Evolutionary conservation across 176 grass and related monocot species (phyloP), one percentile per base, ranked within the genome.

Genomic region (Eragrostis curvula): DNA sequence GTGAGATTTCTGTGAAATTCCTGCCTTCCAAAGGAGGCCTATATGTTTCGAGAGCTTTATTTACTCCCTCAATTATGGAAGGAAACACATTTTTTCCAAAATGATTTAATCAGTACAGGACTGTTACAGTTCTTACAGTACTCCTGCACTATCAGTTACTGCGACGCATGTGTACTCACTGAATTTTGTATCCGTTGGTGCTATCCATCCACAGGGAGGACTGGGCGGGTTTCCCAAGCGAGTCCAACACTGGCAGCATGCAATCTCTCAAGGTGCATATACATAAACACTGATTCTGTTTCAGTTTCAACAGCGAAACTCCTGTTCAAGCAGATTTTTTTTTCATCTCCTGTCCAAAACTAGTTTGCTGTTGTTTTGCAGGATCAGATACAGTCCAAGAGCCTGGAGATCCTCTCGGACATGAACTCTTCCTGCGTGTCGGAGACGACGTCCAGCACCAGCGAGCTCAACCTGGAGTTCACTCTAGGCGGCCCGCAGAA

Each of bases 321-420:
- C 5, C 1, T 51, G 49, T 18, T 3, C 17, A 15, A 51, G 15
- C 10, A 49, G 16, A 20, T 53, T 17, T 6, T 17, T 3, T 53
- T 17, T 20, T 1, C 5, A 20, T 6, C 17, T 53, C 5, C 17
- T 16, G 11, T 51, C 2, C 5, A 0, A 15, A 53, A 3, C 17
- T 16, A 20, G 5, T 8, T 79, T 9, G 3, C 53, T 12, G 48
- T 84, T 28, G 10, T 30, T 12, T 51, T 78, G 66, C 76, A 84
- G 70, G 78, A 81, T 16, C 45, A 74, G 32, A 71, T 91, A 67
- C 86, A 83, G 51, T 88, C 86, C 28, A 93, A 87, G 81, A 93
- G 87, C 81, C 44, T 93, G 8, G 91, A 93, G 74, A 93, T 93
- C 46, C 69, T 87, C 23, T 93, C 91, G 29, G 91, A 93, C 74